Evolutionary conservation across 164 flowering plant genomes (phyloP).

Genomic region (Nymphaea thermarum): DNA sequence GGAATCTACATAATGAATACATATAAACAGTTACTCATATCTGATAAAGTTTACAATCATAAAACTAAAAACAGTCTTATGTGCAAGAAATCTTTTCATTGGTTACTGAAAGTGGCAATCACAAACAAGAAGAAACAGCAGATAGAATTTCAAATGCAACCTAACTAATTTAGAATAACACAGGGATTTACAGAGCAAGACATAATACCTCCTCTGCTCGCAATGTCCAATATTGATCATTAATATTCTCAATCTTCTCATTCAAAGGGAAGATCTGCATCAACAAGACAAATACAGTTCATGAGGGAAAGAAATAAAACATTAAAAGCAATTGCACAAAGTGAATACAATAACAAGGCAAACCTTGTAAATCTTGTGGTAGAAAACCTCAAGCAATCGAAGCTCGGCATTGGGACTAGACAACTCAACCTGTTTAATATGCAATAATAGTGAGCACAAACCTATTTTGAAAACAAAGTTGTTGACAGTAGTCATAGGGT

Average conservation of each 20-base stretch:
- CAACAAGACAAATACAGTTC: neutral
- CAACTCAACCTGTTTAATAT: slow-evolving; percentile 67
- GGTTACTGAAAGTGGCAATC: neutral
- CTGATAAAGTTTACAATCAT: too few species aligned
- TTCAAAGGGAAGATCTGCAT: slow-evolving; percentile 61
- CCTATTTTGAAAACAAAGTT: neutral
- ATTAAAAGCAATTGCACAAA: neutral
- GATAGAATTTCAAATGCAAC: neutral
- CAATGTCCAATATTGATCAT: slow-evolving; percentile 86
- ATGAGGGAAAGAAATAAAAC: neutral
- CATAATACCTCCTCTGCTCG: slow-evolving; percentile 72
- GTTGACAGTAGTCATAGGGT: neutral
- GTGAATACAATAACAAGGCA: neutral
- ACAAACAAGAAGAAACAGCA: neutral
- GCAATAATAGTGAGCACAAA: neutral
- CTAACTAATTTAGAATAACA: neutral
- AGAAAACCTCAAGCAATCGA: slow-evolving; percentile 88
- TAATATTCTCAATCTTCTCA: slow-evolving; percentile 76
- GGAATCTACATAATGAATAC: slow-evolving; percentile 48
- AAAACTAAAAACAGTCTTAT: too few species aligned
- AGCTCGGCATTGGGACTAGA: slow-evolving; percentile 90
- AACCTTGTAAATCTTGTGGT: slow-evolving; percentile 98
- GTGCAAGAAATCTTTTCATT: neutral
- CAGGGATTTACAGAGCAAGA: neutral
- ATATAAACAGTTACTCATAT: slow-evolving; percentile 1